Evolutionary conservation across 805 yeast species (phyloP), one percentile per base, ranked within the genome.

Genomic region (Candida adriatica): DNA sequence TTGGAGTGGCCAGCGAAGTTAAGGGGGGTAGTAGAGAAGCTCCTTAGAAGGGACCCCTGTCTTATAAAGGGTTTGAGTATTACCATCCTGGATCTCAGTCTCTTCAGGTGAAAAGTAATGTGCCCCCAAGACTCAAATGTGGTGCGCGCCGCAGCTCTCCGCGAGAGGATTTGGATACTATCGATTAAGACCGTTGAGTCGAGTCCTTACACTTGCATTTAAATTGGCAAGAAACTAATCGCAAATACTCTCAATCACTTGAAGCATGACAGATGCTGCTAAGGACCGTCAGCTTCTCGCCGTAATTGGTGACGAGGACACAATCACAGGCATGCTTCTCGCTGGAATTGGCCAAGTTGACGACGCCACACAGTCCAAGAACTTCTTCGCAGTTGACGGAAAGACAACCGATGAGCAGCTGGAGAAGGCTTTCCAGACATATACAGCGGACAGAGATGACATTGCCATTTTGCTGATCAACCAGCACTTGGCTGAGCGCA

Each of bases 291-390:
- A 81, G 24, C 68, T 88, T 45, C 66, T 92, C 37, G 97, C 96
- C 9, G 94, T 88, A 24, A 86, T 92, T 51, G 98, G 96, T 13
- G 98, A 92, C 53, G 98, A 92, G 62, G 97, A 92, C 54, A 82
- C 97, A 15, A 88, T 92, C 38, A 92, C 98, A 2, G 98, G 98
- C 4, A 73, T 92, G 68, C 67, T 92, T 21, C 70, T 92, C 37
- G 98, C 98, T 1, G 98, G 98, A 18, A 77, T 85, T 37, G 98
- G 98, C 16, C 94, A 90, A 52, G 78, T 87, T 14, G 68, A 63
- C 16, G 68, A 61, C 31, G 57, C 61, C n/a, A 67, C 75, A 24
- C 64, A 64, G 40, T 60, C 67, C 16, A 79, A 85, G 63, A 92
- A 92, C 67, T 92, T 92, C 59, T 57, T 60, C 38, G 72, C 79